Evolutionary conservation across 148 eudicot genomes (phyloP).

Genomic region (Vaccinium vitisidaea): DNA sequence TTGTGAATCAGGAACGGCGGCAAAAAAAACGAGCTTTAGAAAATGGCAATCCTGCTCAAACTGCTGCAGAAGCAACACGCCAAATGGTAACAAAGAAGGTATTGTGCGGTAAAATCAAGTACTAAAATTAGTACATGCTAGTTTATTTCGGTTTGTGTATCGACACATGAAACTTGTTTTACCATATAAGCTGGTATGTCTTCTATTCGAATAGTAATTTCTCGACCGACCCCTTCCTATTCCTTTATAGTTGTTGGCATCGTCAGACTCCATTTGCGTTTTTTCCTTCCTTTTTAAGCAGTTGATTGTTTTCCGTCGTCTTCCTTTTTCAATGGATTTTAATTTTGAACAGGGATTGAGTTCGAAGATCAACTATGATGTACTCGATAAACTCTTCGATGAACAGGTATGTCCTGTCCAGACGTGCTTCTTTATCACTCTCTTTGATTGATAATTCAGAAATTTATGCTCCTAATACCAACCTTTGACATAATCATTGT

Average conservation of each 20-base stretch:
- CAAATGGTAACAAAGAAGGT: conserved; percentile 44
- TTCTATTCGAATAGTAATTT: neutral
- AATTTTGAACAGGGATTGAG: conserved; percentile 36
- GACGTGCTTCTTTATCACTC: neutral
- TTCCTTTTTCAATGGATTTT: neutral
- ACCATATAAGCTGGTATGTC: neutral
- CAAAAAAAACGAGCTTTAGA: conserved; percentile 42
- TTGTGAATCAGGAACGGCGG: conserved; percentile 37
- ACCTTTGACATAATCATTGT: neutral
- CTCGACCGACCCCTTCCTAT: neutral
- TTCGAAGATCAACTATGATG: conserved; percentile 49
- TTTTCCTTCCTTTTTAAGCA: neutral
- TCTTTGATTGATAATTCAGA: no score
- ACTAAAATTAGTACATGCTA: neutral
- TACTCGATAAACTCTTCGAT: conserved; percentile 42
- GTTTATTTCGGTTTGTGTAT: neutral
- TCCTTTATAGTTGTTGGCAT: neutral
- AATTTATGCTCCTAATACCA: neutral
- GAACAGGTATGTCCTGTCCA: conserved; percentile 29
- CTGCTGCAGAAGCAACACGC: conserved; percentile 52
- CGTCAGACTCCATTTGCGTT: neutral
- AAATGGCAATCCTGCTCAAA: conserved; percentile 31
- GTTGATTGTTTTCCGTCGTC: neutral
- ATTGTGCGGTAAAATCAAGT: neutral
- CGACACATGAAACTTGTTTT: neutral